Evolutionary conservation across 73 alveolate genomes (phyloP), one percentile per base, ranked within the genome.

Genomic region (Tetrahymena malaccensis): DNA sequence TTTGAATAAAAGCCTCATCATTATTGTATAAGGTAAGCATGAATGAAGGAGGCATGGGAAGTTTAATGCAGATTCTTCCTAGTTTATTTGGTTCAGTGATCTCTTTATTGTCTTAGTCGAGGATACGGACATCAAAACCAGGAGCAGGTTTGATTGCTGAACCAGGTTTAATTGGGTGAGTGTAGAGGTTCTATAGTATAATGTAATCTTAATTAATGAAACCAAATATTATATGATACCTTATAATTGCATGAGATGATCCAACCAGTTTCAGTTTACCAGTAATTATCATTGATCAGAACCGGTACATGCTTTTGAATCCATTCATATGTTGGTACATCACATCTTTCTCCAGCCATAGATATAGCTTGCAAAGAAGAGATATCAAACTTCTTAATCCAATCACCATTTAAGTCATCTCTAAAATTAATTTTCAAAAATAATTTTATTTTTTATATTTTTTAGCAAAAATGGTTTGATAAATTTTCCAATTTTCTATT

Each of bases 251-350:
- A 96, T 50, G 98, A 96, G 19, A 97, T 97, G 19, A 98, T 99
- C 99, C 99, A 98, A 40, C 99, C 99, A 25, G 99, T 99, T 96
- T 99, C 99, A 16, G 99, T 99, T 94, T 99, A 99, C 99, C 99
- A 99, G 99, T 99, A 99, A 93, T 98, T 99, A 96, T 99, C 99
- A 95, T 98, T 99, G 94, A 99, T 97, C 85, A 96, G 94, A 85
- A 97, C 98, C 40, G 97, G 95, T 56, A 98, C 95, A 94, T 97
- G 97, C 94, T 96, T 94, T 93, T 96, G 95, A 21, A 98, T 94
- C 99, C 99, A 98, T 43, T 97, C 96, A 89, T 97, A 97, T 19
- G 99, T 99, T 94, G 99, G 99, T 17, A 99, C 99, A 96, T 99
- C 99, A 96, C 99, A 99, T 97, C 99, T 98, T 96, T 99, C 99